Evolutionary conservation across 306 rosid genomes (phyloP).

Genomic region (Ormosia emarginata): DNA sequence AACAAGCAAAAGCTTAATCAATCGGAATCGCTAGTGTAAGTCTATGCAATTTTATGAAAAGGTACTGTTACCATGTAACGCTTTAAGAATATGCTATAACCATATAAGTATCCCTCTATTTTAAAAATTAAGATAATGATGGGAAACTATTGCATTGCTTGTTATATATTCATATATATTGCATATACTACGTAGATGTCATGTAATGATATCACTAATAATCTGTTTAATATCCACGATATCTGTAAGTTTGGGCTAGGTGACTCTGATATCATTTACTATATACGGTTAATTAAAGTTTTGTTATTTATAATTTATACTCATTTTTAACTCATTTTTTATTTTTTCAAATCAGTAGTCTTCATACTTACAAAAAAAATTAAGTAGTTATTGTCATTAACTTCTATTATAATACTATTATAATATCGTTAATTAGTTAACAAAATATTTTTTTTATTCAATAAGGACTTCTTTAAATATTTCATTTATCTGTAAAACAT

Average conservation of each 20-base stretch:
- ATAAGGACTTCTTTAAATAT: no score
- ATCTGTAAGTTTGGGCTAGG: neutral
- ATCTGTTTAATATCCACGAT: neutral
- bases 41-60: neutral
- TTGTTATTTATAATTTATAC: no score
- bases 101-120: neutral
- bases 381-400: no score
- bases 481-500: no score
- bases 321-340: no score
- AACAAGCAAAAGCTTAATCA: neutral
- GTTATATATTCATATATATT: neutral
- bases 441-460: no score
- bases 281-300: neutral
- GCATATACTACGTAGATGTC: neutral
- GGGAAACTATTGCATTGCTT: neutral
- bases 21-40: neutral
- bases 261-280: neutral
- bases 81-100: constrained; percentile 10
- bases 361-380: no score
- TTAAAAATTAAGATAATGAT: neutral
- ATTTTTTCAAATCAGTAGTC: no score
- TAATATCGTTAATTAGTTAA: no score
- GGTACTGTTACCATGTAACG: neutral
- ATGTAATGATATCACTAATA: neutral
- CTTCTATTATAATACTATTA: no score